phyloP scores from a whole-genome alignment of 192 early-diverging fungal species.

The Coemansia sp. region DNA sequence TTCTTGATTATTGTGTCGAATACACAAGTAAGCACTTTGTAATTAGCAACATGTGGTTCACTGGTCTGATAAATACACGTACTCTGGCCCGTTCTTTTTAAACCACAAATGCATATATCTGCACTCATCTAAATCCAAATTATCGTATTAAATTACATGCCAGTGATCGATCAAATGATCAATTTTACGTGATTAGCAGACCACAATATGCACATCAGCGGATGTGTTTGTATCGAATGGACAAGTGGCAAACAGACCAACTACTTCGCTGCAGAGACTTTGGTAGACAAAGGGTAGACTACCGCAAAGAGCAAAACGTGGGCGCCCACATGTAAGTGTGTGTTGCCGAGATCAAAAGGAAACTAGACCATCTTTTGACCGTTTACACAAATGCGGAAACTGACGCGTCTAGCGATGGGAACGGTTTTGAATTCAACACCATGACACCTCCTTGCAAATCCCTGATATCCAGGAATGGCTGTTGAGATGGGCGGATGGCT shows the following conservation, averaged over 20 bases:
- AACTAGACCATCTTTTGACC: not conserved
- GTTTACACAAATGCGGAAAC: not conserved
- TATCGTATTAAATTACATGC: too few species aligned
- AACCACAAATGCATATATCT: too few species aligned
- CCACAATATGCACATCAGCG: not conserved
- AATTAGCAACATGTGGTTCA: too few species aligned
- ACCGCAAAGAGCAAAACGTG: slow-evolving; percentile 3
- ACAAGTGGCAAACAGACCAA: too few species aligned
- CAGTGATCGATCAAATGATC: too few species aligned
- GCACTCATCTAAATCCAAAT: too few species aligned
- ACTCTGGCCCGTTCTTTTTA: too few species aligned
- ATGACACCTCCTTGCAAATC: slow-evolving; percentile 1
- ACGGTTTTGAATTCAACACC: not conserved
- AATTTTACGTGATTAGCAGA: not conserved
- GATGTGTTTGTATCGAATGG: too few species aligned
- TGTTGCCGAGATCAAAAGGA: too few species aligned
- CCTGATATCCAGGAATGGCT: slow-evolving; percentile 3
- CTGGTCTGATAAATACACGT: too few species aligned
- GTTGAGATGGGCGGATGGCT: not conserved
- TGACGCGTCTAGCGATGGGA: not conserved
- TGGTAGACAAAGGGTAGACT: not conserved
- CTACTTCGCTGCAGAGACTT: not conserved
- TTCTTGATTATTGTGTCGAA: too few species aligned
- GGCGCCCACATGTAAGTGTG: not conserved
- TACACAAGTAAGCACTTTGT: too few species aligned